These are phyloP conservation scores for Alternaria brassicae DNA, from an alignment of 2,329 filamentous ascomycete species.

Conservation along the genomic window DNA sequence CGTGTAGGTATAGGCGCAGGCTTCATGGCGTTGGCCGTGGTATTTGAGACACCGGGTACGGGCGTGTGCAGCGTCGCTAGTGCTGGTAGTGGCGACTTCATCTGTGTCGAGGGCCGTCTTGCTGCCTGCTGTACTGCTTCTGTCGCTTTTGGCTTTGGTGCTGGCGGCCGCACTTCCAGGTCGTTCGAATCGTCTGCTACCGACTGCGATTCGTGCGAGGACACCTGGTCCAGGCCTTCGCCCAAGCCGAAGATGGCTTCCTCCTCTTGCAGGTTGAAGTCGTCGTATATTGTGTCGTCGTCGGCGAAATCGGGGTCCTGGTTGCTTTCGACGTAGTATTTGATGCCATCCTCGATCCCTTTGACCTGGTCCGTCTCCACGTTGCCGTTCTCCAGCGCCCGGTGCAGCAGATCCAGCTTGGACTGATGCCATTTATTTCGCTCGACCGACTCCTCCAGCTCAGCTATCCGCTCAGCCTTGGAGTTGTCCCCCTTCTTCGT, in stretches of 20 bases:
- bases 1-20: constrained; percentile 85
- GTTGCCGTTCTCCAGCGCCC: constrained; percentile 90
- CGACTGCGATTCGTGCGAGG: constrained; percentile 95
- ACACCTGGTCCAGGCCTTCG: constrained; percentile 82
- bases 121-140: constrained; percentile 65
- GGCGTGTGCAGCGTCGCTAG: constrained; percentile 87
- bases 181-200: constrained; percentile 83
- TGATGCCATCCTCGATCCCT: constrained; percentile 89
- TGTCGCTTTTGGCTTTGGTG: constrained; percentile 63
- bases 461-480: constrained; percentile 86
- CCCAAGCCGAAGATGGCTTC: constrained; percentile 85
- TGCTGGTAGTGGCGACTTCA: constrained; percentile 93
- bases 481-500: constrained; percentile 80
- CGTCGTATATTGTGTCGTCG: constrained; percentile 94
- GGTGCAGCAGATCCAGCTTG: constrained; percentile 88
- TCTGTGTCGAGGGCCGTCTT: constrained; percentile 82
- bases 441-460: constrained; percentile 84
- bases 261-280: constrained; percentile 89
- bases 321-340: constrained; percentile 92
- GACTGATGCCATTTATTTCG: constrained; percentile 96
- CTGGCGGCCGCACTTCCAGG: constrained; percentile 56
- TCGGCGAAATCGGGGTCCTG: constrained; percentile 90
- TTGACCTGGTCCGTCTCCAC: constrained; percentile 87
- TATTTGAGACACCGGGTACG: constrained; percentile 66
- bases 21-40: constrained; percentile 77